Percentiles rank a stretch among this genome's conserved stretches.
These are phyloP conservation scores for Pyrenochaeta sp. DNA, from an alignment of 2,329 filamentous ascomycete genomes.

Conservation along the genomic window DNA sequence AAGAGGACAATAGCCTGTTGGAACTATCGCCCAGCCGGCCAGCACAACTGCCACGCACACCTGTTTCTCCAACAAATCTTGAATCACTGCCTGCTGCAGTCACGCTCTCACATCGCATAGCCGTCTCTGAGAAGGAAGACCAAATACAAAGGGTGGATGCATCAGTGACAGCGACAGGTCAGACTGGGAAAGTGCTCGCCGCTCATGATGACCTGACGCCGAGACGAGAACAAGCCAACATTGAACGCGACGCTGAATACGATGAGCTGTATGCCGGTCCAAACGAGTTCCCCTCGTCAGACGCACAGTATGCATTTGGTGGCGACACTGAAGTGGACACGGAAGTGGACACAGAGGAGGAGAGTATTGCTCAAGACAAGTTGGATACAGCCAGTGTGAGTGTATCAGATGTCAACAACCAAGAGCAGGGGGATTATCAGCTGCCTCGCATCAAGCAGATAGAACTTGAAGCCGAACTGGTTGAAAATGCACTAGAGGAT, in stretches of 20 bases:
- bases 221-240: constrained; percentile 6
- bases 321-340: constrained; percentile 43
- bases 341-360: constrained; percentile 27
- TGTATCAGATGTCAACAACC: constrained; percentile 13
- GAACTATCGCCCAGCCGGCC: constrained; percentile 34
- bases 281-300: constrained; percentile 62
- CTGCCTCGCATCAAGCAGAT: not conserved
- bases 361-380: constrained; percentile 10
- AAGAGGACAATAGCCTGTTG: constrained; percentile 23
- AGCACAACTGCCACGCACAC: constrained; percentile 35
- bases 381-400: constrained; percentile 12
- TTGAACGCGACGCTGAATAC: constrained; percentile 25
- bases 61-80: constrained; percentile 30
- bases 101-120: not conserved
- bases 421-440: constrained; percentile 9
- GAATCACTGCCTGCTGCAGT: constrained; percentile 9
- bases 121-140: not conserved
- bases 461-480: not conserved
- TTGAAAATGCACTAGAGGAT: not conserved
- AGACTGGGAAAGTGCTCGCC: not conserved
- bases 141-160: not conserved
- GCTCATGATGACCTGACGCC: not conserved
- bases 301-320: constrained; percentile 58
- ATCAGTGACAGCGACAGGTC: not conserved
- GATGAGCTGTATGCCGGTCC: constrained; percentile 36